phyloP scores from a whole-genome alignment of 148 eudicot genomes.

The Vaccinium vitisidaea region DNA sequence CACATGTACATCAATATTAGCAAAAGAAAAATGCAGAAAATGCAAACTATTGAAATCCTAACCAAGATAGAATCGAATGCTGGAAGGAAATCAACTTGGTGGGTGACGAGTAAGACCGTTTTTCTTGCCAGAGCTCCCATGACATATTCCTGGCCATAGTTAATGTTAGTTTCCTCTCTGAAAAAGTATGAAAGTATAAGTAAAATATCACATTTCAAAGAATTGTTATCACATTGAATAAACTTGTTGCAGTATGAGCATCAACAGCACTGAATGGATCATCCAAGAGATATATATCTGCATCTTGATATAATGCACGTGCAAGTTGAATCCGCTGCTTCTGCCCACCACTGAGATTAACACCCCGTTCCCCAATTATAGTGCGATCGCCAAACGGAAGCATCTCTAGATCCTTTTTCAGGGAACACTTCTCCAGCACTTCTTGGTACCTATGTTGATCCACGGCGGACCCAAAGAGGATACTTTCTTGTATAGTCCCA shows the following conservation, averaged over 20 bases:
- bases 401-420: constrained; percentile 47
- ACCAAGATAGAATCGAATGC: constrained; percentile 55
- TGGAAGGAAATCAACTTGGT: constrained; percentile 72
- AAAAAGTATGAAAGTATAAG: not conserved
- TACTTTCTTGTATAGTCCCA: constrained; percentile 60
- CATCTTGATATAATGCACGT: constrained; percentile 55
- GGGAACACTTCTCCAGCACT: constrained; percentile 41
- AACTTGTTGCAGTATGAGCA: constrained; percentile 61
- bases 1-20: not conserved
- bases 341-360: constrained; percentile 63
- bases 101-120: constrained; percentile 62
- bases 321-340: constrained; percentile 63
- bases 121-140: constrained; percentile 55
- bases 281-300: constrained; percentile 58
- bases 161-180: constrained; percentile 6
- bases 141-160: constrained; percentile 49
- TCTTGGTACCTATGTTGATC: constrained; percentile 38
- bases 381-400: constrained; percentile 55
- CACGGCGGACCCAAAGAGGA: constrained; percentile 54
- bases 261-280: constrained; percentile 84
- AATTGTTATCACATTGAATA: constrained; percentile 43
- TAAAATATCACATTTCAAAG: not conserved
- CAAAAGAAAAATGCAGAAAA: not conserved
- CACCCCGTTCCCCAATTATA: constrained; percentile 59
- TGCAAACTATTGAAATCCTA: constrained; percentile 10